Evolutionary conservation across 2,329 filamentous ascomycete genomes (phyloP).

Genomic region (Ilyonectria robusta): DNA sequence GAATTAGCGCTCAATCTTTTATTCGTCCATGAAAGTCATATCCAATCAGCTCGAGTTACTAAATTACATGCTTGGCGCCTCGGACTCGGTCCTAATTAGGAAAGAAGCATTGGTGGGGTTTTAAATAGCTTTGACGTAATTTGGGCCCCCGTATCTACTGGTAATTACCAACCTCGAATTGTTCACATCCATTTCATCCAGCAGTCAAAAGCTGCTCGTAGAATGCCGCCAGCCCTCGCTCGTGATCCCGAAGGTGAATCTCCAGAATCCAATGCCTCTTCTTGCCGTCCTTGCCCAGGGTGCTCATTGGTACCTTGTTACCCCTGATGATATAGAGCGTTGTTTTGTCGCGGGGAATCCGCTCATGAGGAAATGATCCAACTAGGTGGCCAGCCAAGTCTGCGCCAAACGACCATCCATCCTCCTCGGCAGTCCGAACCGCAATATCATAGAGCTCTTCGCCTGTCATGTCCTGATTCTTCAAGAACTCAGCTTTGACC

Average conservation of each 20-base stretch:
- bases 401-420: constrained; percentile 62
- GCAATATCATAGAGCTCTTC: constrained; percentile 62
- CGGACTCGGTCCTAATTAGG: too few species aligned
- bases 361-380: constrained; percentile 65
- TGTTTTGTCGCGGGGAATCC: constrained; percentile 63
- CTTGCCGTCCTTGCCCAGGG: constrained; percentile 56
- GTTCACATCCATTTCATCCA: not conserved
- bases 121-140: too few species aligned
- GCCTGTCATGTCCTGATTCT: constrained; percentile 62
- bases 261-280: constrained; percentile 66
- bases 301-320: constrained; percentile 58
- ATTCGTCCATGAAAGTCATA: too few species aligned
- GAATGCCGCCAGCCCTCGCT: constrained; percentile 58
- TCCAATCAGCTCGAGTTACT: too few species aligned
- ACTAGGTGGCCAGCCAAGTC: constrained; percentile 64
- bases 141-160: too few species aligned
- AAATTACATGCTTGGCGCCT: too few species aligned
- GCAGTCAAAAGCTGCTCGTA: constrained; percentile 56
- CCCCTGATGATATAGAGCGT: constrained; percentile 61
- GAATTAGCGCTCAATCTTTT: too few species aligned
- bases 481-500: constrained; percentile 57
- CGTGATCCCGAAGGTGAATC: constrained; percentile 60
- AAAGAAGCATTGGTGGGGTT: too few species aligned
- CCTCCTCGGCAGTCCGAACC: constrained; percentile 50
- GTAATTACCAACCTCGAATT: too few species aligned